Base-by-base conservation (phyloP, 306 rosid genomes). In the Cicer cuneatum region DNA sequence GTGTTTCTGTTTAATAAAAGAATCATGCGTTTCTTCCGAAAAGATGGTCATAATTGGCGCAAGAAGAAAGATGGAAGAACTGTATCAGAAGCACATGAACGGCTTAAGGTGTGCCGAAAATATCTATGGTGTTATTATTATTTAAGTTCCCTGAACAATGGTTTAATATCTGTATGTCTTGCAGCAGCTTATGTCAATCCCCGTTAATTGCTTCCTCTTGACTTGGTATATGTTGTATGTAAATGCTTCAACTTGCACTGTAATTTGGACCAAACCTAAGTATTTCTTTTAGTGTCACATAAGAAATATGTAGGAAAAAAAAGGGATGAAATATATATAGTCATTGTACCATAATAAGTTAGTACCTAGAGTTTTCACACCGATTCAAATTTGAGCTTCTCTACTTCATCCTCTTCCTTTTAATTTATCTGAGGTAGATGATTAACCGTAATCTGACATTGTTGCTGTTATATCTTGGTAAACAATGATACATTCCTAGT, bases 1-100 rank as follows among this genome's bases (percentile, higher is more conserved):
- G 60, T 95, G 80, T 87, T 82, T 80, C 90, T 95, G 47, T 92
- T 85, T 73, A 95, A 95, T 95, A 90, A 54, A 87, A 87, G 98
- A 85, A 80, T 95, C 73, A 81, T 90, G 85, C 93, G 99, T 71
- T 95, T 89, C 86, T 95, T 95, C 72, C 98, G 99, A 41, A 95
- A 48, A 80, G 99, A 95, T 65, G 99, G 99, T 56, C 93, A 92
- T 80, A 83, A 49, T 54, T 95, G 99, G 98, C 89, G 99, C 67
- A 95, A 92, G 80, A 95, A 95, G 90, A 95, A 37, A 83, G 93
- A 92, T 73, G 98, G 98, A 65, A 86, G 81, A 85, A 84, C 97
- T 29, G 98, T 95, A 39, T 87, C 92, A 15, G 99, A 95, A 87
- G 99, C 96, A 19, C 99, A 95, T 40, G 99, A 95, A 74, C 87